These are phyloP conservation scores for Jaltomata sinuosa DNA, from an alignment of 257 asterid species.

Conservation along the genomic window DNA sequence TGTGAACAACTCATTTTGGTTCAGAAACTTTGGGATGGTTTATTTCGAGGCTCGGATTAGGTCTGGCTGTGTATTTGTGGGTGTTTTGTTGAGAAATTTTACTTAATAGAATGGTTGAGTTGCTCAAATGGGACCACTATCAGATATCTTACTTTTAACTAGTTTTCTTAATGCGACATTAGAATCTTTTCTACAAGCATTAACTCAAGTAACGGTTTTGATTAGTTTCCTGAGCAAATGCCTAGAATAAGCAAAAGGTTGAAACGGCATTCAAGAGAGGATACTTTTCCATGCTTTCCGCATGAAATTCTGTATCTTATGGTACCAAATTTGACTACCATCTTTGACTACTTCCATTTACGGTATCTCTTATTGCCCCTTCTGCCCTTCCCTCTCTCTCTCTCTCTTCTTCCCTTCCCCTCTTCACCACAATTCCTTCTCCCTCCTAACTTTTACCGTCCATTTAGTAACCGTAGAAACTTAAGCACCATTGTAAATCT, in stretches of 20 bases:
- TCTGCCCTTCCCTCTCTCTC: background rate
- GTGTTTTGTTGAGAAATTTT: background rate
- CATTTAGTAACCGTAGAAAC: background rate
- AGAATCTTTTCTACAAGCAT: background rate
- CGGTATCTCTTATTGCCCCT: background rate
- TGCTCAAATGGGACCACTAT: background rate
- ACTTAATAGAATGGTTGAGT: background rate
- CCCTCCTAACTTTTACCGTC: background rate
- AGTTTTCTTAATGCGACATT: background rate
- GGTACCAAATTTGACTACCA: background rate
- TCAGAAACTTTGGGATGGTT: background rate
- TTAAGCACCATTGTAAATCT: background rate
- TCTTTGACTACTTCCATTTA: background rate
- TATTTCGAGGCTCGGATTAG: background rate
- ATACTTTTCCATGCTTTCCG: background rate
- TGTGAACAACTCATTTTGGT: background rate
- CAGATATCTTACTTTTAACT: background rate
- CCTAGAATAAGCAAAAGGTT: background rate
- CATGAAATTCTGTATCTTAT: background rate
- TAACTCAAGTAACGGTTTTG: background rate
- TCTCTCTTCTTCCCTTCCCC: background rate
- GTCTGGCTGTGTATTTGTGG: background rate
- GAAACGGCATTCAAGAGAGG: background rate
- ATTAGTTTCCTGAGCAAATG: background rate
- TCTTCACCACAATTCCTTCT: background rate